phyloP scores from a whole-genome alignment of 768 basidiomycete species.

The Myochromella boudieri region DNA sequence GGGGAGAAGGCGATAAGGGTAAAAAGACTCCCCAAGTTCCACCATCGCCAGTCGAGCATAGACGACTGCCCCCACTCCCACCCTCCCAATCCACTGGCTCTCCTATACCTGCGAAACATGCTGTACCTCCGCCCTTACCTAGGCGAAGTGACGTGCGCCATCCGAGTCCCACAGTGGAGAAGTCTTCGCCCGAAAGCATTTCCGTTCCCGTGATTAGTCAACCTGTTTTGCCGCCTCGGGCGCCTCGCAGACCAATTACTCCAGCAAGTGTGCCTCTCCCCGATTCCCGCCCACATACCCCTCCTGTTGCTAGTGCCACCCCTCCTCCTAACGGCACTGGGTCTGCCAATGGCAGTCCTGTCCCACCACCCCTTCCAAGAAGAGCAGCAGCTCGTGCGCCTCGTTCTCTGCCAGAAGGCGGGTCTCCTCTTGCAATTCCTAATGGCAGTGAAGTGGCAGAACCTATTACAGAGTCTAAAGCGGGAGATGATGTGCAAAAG shows the following conservation, averaged over 20 bases:
- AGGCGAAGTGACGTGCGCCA: constrained; percentile 43
- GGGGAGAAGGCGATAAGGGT: constrained; percentile 46
- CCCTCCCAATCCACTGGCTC: constrained; percentile 21
- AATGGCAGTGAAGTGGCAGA: not conserved
- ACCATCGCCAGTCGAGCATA: constrained; percentile 18
- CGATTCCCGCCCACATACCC: constrained; percentile 43
- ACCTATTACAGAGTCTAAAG: constrained; percentile 2
- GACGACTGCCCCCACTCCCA: constrained; percentile 32
- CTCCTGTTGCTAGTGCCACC: constrained; percentile 18
- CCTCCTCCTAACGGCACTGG: constrained; percentile 1
- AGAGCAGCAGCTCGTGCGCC: constrained; percentile 58
- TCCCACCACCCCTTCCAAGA: constrained; percentile 63
- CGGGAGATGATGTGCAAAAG: not conserved
- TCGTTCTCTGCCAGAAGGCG: constrained; percentile 24
- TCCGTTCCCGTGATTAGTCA: too few relatives aligned
- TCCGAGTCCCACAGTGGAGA: constrained; percentile 16
- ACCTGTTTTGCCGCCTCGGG: constrained; percentile 13
- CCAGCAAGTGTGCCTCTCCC: constrained; percentile 41
- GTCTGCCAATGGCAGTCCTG: constrained; percentile 19
- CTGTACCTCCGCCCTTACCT: constrained; percentile 49
- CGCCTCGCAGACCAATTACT: constrained; percentile 23
- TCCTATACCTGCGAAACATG: constrained; percentile 20
- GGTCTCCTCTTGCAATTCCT: constrained; percentile 27
- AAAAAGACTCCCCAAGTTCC: constrained; percentile 21
- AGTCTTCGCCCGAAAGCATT: constrained; percentile 4